Evolutionary conservation across 257 asterid genomes (phyloP).

Genomic region (Nicotiana obtusifolia): DNA sequence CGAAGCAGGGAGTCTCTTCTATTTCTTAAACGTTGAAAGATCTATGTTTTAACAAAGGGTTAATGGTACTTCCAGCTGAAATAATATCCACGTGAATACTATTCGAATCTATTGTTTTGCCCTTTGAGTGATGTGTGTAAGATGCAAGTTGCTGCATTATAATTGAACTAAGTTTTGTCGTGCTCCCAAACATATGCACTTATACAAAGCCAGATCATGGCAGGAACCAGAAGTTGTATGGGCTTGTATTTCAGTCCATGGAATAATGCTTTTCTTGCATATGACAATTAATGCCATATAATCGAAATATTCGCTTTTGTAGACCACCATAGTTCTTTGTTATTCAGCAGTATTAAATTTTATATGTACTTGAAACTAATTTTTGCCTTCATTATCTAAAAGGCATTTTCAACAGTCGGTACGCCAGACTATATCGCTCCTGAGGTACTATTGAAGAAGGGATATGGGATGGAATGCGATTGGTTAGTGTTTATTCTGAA

Average conservation of each 20-base stretch:
- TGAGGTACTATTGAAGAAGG: constrained; percentile 91
- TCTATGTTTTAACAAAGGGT: not conserved
- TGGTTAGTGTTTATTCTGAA: constrained; percentile 50
- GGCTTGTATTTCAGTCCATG: not conserved
- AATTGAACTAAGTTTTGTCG: not conserved
- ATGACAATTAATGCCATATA: not conserved
- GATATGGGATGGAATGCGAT: constrained; percentile 98
- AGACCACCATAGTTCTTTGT: not conserved
- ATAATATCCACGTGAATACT: not conserved
- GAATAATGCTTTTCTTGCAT: not conserved
- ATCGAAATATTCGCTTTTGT: not conserved
- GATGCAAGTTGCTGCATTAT: not conserved
- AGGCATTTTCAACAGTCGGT: constrained; percentile 99
- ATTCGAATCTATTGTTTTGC: not conserved
- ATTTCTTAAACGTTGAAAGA: not conserved
- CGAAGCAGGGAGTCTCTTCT: not conserved
- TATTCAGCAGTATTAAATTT: not conserved
- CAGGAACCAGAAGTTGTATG: not conserved
- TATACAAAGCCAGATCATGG: not conserved
- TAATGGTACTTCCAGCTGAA: not conserved
- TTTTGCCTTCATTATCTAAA: constrained; percentile 17
- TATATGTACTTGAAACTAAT: not conserved
- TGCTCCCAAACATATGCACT: not conserved
- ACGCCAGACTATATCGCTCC: constrained; percentile 99
- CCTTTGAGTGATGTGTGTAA: not conserved